Conservation (phyloP, 345 rosid genomes). For the Passiflora organensis region DNA sequence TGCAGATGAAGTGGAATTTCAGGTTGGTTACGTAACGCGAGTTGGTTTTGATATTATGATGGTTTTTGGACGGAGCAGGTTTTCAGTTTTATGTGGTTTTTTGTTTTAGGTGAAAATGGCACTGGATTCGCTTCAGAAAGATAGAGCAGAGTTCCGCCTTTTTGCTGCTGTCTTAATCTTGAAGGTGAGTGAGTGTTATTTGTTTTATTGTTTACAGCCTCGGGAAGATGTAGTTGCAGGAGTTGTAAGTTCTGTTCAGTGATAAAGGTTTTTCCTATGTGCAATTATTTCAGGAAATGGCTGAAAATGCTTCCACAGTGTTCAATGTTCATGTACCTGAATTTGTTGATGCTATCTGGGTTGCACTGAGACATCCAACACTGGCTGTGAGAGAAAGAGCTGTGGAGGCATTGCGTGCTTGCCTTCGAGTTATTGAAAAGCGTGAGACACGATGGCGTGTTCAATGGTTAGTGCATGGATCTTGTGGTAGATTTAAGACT, state of each 20-base stretch:
- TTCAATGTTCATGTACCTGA: slow-evolving; percentile 94
- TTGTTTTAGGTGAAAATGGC: slow-evolving; percentile 68
- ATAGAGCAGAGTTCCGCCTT: slow-evolving; percentile 80
- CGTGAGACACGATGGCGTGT: slow-evolving; percentile 99
- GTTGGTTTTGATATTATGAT: neutral
- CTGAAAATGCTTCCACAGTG: slow-evolving; percentile 98
- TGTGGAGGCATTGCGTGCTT: slow-evolving; percentile 98
- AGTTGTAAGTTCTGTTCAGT: neutral
- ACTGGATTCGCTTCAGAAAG: slow-evolving; percentile 85
- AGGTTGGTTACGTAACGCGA: slow-evolving; percentile 40
- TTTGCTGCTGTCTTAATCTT: slow-evolving; percentile 88
- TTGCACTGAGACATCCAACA: slow-evolving; percentile 92
- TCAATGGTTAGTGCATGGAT: slow-evolving; percentile 61
- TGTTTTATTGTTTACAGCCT: neutral
- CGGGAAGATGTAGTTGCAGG: neutral
- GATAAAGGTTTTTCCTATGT: slow-evolving; percentile 2
- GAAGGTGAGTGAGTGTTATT: slow-evolving; percentile 61
- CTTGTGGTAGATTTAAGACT: neutral
- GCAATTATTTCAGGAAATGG: slow-evolving; percentile 68
- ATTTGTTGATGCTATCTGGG: slow-evolving; percentile 98
- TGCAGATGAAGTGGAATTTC: slow-evolving; percentile 95
- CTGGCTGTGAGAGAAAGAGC: slow-evolving; percentile 85
- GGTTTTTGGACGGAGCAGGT: slow-evolving; percentile 1
- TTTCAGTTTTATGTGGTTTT: too few relatives aligned
- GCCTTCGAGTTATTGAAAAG: slow-evolving; percentile 97